These are phyloP conservation scores for Globisporangium yorkense DNA, from an alignment of 352 stramenopile species.

Conservation along the genomic window DNA sequence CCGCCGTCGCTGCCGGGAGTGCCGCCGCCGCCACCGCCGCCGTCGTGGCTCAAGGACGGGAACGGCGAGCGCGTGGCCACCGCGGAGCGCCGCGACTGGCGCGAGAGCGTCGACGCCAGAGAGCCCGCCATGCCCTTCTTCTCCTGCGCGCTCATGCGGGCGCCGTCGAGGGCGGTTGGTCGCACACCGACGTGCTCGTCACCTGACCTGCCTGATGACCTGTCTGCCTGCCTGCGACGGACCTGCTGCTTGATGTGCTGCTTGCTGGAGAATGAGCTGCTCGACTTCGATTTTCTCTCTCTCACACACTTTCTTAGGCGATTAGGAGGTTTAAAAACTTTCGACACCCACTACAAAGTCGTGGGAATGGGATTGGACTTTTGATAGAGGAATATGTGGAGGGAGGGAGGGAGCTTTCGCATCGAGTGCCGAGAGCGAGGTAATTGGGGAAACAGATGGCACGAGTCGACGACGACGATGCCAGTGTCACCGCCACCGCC, in stretches of 20 bases:
- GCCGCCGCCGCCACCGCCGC: not conserved
- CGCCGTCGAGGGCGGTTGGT: not conserved
- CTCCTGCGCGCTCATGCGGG: conserved; percentile 1
- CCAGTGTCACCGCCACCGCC: too few species aligned
- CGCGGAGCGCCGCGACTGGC: conserved; percentile 1
- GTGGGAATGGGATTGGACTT: too few species aligned
- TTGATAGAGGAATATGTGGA: too few species aligned
- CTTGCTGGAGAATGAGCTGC: too few species aligned
- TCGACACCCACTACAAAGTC: too few species aligned
- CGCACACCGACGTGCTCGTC: too few species aligned
- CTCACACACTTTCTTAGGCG: not conserved
- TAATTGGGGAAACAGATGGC: too few species aligned
- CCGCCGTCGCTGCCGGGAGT: conserved; percentile 5
- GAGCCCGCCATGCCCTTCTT: conserved; percentile 1
- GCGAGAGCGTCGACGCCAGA: not conserved
- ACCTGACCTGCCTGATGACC: not conserved
- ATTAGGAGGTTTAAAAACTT: too few species aligned
- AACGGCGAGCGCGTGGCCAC: not conserved
- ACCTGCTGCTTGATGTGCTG: not conserved
- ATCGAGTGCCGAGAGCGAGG: too few species aligned
- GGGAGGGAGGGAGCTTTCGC: too few species aligned
- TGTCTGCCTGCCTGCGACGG: not conserved
- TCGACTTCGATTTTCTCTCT: not conserved
- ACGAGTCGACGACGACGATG: too few species aligned
- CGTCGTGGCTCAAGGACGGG: not conserved